phyloP scores from a whole-genome alignment of 768 basidiomycete genomes.

The Sutorius australiensis region DNA sequence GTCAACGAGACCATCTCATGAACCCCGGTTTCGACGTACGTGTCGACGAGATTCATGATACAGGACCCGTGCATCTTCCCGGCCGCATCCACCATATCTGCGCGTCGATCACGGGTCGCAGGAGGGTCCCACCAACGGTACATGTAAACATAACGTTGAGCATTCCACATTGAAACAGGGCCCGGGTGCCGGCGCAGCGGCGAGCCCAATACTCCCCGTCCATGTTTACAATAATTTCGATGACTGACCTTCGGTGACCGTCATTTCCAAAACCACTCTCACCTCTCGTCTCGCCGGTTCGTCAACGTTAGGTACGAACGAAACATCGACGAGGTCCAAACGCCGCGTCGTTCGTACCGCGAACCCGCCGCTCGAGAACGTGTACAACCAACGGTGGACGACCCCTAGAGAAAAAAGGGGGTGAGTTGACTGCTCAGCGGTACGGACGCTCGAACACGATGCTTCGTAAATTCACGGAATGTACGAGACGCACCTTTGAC shows the following conservation, averaged over 20 bases:
- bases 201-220: not conserved
- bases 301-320: conserved; percentile 34
- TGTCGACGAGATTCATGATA: conserved; percentile 42
- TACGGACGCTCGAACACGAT: too few relatives aligned
- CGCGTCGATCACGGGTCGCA: not conserved
- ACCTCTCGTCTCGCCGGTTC: conserved; percentile 36
- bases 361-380: conserved; percentile 28
- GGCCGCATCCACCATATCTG: conserved; percentile 43
- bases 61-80: conserved; percentile 43
- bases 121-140: not conserved
- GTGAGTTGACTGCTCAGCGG: not conserved
- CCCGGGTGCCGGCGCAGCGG: not conserved
- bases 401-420: conserved; percentile 22
- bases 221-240: not conserved
- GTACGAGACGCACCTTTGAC: conserved; percentile 19
- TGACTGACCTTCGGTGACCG: conserved; percentile 43
- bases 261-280: conserved; percentile 39
- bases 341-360: conserved; percentile 7
- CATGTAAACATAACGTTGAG: not conserved
- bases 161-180: not conserved
- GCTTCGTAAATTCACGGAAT: not conserved
- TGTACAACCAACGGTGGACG: conserved; percentile 36
- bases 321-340: conserved; percentile 36
- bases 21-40: conserved; percentile 28
- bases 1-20: not conserved